Evolutionary conservation across 129 eudicot species (phyloP), one percentile per base, ranked within the genome.

Genomic region (Apium graveolens): DNA sequence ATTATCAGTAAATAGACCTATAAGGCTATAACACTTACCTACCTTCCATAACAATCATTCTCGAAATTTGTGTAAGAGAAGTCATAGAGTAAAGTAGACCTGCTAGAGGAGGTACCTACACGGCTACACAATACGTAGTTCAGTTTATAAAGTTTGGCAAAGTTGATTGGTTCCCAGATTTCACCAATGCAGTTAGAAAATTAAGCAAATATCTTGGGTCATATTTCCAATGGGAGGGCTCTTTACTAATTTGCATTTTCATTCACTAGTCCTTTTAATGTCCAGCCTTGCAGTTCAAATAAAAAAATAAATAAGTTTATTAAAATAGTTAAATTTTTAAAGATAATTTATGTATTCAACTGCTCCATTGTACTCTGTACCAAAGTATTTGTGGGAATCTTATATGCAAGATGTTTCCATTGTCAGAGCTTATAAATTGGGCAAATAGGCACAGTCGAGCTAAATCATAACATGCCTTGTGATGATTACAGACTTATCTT

Each of bases 401-500:
- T 70, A 70, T 37, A 42, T 29, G 6, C 42, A 24, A 37, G 27
- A 70, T 37, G 74, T 70, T 37, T 70, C 4, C n/a, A 37, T 37
- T 9, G 21, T 70, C 46, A 70, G 7, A 69, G 17, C n/a, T 70
- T 70, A 70, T 9, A 69, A 18, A 31, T 16, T 37, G 45, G 74
- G 74, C 7, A 35, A 37, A 70, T 37, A 41, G 7, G 48, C 12
- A 21, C 1, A 70, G 8, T 38, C 5, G n/a, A 34, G 74, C 76
- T 72, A 41, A 37, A 72, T 72, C 34, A 24, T 66, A 66, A 4
- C 39, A 27, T 73, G 57, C 17, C 39, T 34, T 55, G 43, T 90
- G 71, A 66, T 76, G 80, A 29, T 41, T 72, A 39, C 90, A 93
- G 98, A 91, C 98, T 10, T 93, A 91, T 82, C 97, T 93, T 78